Evolutionary conservation across 129 eudicot genomes (phyloP).

Genomic region (Tanacetum coccineum): DNA sequence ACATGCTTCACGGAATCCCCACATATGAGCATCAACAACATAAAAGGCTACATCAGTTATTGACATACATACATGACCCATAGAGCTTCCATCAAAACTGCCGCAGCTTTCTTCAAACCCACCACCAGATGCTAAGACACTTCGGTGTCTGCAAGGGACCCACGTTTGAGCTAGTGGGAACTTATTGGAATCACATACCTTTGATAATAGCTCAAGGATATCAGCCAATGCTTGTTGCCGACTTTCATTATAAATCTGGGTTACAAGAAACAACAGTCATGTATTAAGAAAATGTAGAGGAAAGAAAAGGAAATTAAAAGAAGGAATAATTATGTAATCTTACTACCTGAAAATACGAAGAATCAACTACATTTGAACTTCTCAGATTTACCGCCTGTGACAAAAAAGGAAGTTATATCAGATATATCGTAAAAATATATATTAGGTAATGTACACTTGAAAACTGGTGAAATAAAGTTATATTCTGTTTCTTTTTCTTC

Average conservation of each 20-base stretch:
- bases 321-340: conserved; percentile 20
- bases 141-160: conserved; percentile 95
- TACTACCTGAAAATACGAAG: conserved; percentile 64
- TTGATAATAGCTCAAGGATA: conserved; percentile 71
- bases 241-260: conserved; percentile 87
- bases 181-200: conserved; percentile 72
- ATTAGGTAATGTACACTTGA: neutral
- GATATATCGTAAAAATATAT: no score
- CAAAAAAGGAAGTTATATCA: conserved; percentile 34
- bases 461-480: neutral
- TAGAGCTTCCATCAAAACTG: conserved; percentile 93
- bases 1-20: conserved; percentile 95
- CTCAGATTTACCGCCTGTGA: conserved; percentile 93
- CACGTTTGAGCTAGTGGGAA: conserved; percentile 91
- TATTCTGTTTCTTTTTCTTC: no score
- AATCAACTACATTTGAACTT: conserved; percentile 90
- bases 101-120: conserved; percentile 81
- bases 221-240: conserved; percentile 87
- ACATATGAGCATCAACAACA: conserved; percentile 75
- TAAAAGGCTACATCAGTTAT: conserved; percentile 87
- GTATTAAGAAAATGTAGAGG: conserved; percentile 13
- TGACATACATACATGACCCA: conserved; percentile 95
- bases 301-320: no score
- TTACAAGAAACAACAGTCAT: conserved; percentile 25
- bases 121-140: conserved; percentile 82